phyloP scores from a whole-genome alignment of 2,329 filamentous ascomycete species.

The Arachnomyces sp. region DNA sequence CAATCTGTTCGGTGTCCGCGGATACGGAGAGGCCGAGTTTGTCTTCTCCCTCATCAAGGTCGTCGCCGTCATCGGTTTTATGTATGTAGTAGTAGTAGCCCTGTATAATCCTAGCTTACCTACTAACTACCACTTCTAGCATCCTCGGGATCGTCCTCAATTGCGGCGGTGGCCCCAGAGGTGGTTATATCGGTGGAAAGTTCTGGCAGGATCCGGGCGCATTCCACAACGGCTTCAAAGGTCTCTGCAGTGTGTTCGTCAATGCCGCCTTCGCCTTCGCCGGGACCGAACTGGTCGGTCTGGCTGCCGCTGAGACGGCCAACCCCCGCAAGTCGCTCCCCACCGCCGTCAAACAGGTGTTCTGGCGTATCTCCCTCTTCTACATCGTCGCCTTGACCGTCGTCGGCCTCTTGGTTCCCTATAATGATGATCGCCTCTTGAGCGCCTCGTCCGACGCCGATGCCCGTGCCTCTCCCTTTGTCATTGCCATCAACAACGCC shows the following conservation, averaged over 20 bases:
- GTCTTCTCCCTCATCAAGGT: constrained; percentile 75
- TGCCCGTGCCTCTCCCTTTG: constrained; percentile 54
- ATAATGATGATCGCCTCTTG: constrained; percentile 33
- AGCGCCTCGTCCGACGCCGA: constrained; percentile 30
- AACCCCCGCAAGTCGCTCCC: constrained; percentile 46
- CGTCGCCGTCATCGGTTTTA: constrained; percentile 72
- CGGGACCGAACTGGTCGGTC: constrained; percentile 48
- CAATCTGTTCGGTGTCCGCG: constrained; percentile 76
- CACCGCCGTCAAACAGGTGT: constrained; percentile 43
- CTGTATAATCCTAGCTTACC: neutral
- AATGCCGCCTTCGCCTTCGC: constrained; percentile 52
- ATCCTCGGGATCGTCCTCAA: constrained; percentile 66
- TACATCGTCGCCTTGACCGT: constrained; percentile 42
- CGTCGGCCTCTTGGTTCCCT: constrained; percentile 39
- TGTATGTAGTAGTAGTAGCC: constrained; percentile 53
- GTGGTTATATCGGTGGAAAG: constrained; percentile 26
- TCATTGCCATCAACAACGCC: constrained; percentile 56
- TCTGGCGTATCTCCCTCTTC: constrained; percentile 46
- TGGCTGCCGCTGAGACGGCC: constrained; percentile 46
- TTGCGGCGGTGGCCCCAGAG: constrained; percentile 34
- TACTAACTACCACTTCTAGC: constrained; percentile 31
- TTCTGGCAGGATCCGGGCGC: constrained; percentile 40
- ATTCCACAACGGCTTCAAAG: constrained; percentile 42
- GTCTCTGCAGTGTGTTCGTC: constrained; percentile 51
- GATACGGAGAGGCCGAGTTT: constrained; percentile 78